Percentiles rank a stretch among this genome's conserved stretches.
Conservation (phyloP, 495 filamentous ascomycete genomes). For the Penicillium bialowiezense region DNA sequence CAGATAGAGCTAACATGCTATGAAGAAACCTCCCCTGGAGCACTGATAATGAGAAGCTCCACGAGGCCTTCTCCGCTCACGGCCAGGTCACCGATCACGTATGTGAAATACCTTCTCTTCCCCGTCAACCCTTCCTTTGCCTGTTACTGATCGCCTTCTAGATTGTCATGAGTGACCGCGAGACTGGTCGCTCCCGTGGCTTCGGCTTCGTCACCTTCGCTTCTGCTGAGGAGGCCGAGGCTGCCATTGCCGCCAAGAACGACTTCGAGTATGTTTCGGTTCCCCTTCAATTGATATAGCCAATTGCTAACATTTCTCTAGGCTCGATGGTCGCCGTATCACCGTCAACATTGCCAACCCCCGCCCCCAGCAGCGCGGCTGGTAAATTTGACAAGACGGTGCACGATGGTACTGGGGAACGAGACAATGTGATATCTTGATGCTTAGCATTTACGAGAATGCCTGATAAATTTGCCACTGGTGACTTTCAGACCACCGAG, state of each 20-base stretch:
- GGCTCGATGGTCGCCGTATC: constrained; percentile 15
- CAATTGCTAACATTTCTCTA: not conserved
- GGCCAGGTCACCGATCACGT: constrained; percentile 12
- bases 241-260: constrained; percentile 10
- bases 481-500: constrained; percentile 1
- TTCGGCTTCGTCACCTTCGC: constrained; percentile 20
- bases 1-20: not conserved
- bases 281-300: not conserved
- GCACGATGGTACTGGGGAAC: not conserved
- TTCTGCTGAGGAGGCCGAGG: constrained; percentile 7
- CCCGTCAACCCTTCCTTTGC: not conserved
- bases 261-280: constrained; percentile 12
- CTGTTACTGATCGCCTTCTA: not conserved
- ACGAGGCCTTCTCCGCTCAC: constrained; percentile 6
- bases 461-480: not conserved
- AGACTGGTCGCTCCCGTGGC: constrained; percentile 18
- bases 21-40: constrained; percentile 13
- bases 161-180: constrained; percentile 19
- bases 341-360: constrained; percentile 14
- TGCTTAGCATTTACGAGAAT: constrained; percentile 5
- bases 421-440: constrained; percentile 6
- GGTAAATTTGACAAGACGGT: constrained; percentile 3
- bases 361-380: not conserved
- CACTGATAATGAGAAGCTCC: constrained; percentile 11
- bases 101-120: not conserved